Conservation (phyloP, 805 yeast genomes). For the Komagataella phaffii region DNA sequence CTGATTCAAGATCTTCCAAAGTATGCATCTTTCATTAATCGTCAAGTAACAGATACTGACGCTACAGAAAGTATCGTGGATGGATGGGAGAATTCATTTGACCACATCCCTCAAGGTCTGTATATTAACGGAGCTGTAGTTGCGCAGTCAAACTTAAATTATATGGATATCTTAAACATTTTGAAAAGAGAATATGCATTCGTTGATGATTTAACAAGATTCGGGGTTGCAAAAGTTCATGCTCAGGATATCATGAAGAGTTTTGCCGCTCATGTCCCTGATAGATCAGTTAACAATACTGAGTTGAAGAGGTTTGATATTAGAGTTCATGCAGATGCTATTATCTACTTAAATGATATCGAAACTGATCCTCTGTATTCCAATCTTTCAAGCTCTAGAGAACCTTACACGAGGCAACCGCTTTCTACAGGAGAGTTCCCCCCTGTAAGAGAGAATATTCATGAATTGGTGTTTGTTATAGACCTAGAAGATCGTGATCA, state of each 20-base stretch:
- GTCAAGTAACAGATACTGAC: conserved; percentile 10
- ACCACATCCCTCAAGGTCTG: conserved; percentile 26
- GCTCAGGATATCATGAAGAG: conserved; percentile 24
- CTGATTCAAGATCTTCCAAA: conserved; percentile 43
- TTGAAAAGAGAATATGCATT: conserved; percentile 22
- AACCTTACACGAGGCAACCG: conserved; percentile 26
- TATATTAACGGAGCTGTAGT: conserved; percentile 61
- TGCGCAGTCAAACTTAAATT: conserved; percentile 27
- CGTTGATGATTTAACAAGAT: conserved; percentile 12
- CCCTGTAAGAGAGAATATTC: conserved; percentile 56
- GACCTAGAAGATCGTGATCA: conserved; percentile 43
- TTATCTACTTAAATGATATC: conserved; percentile 69
- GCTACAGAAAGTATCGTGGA: conserved; percentile 9
- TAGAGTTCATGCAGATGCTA: conserved; percentile 13
- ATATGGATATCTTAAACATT: conserved; percentile 24
- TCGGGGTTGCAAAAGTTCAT: conserved; percentile 18
- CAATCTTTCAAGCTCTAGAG: conserved; percentile 27
- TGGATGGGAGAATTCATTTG: conserved; percentile 4
- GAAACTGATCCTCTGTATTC: conserved; percentile 46
- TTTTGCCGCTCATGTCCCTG: conserved; percentile 17
- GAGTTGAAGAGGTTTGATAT: conserved; percentile 11
- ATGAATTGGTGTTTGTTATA: conserved; percentile 58
- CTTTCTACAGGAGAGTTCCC: conserved; percentile 54
- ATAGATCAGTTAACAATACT: not conserved
- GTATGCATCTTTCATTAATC: conserved; percentile 23